Evolutionary conservation across 208 protist genomes (phyloP).

Genomic region (Acanthamoeba sp.): DNA sequence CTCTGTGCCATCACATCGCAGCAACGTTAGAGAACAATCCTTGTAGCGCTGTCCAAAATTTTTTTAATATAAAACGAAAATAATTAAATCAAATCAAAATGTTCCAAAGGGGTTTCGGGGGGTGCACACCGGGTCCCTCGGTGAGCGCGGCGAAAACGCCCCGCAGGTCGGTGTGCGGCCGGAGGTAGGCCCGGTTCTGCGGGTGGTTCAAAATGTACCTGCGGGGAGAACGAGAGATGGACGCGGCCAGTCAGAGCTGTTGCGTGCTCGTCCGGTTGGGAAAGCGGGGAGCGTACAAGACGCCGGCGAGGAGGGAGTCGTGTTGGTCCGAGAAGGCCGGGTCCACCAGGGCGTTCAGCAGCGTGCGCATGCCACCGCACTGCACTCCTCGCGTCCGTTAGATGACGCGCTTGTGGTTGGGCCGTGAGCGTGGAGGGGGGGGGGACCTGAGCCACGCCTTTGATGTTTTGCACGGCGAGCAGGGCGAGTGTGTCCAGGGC

Average conservation of each 20-base stretch:
- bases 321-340: conserved; percentile 21
- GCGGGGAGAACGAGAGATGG: not conserved
- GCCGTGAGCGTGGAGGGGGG: too few species aligned
- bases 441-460: conserved; percentile 45
- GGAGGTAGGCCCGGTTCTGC: conserved; percentile 35
- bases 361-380: conserved; percentile 55
- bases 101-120: not conserved
- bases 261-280: too few species aligned
- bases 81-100: too few species aligned
- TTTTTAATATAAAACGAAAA: too few species aligned
- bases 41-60: too few species aligned
- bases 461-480: conserved; percentile 48
- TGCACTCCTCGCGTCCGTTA: too few species aligned
- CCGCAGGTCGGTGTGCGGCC: conserved; percentile 33
- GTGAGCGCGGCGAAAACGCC: conserved; percentile 31
- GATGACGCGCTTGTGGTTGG: too few species aligned
- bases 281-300: conserved; percentile 13
- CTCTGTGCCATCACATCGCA: not conserved
- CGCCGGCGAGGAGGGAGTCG: conserved; percentile 7
- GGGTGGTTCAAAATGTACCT: conserved; percentile 59
- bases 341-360: conserved; percentile 42
- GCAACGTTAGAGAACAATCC: too few species aligned
- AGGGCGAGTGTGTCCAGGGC: conserved; percentile 32
- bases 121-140: not conserved
- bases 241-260: too few species aligned